Percentiles rank a stretch among this genome's conserved stretches.
phyloP scores from a whole-genome alignment of 2,329 filamentous ascomycete genomes.

The Thelonectria rubi region DNA sequence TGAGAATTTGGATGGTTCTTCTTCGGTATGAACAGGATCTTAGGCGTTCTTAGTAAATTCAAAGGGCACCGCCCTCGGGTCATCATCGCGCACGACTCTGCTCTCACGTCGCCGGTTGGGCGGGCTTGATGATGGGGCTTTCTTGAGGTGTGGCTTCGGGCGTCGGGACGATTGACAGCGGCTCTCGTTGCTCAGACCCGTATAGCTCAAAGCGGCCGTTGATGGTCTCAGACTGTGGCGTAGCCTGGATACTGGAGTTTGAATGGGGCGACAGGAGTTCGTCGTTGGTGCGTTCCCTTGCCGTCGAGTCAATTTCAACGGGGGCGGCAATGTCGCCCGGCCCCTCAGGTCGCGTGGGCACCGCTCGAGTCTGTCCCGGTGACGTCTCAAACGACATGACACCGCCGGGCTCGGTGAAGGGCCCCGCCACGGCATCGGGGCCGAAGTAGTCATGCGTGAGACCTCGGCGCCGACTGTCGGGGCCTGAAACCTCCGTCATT shows the following conservation, averaged over 20 bases:
- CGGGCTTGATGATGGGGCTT: conserved; percentile 28
- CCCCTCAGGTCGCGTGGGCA: conserved; percentile 55
- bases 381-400: conserved; percentile 38
- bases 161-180: conserved; percentile 39
- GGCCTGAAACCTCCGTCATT: conserved; percentile 48
- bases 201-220: conserved; percentile 56
- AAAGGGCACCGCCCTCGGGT: conserved; percentile 29
- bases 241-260: conserved; percentile 32
- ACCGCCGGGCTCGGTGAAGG: conserved; percentile 53
- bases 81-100: conserved; percentile 17
- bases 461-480: conserved; percentile 42
- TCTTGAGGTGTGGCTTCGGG: conserved; percentile 36
- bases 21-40: conserved; percentile 38
- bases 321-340: conserved; percentile 61
- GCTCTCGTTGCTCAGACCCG: conserved; percentile 46
- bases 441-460: conserved; percentile 56
- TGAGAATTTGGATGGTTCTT: conserved; percentile 36
- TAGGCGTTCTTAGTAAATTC: conserved; percentile 43
- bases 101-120: conserved; percentile 17
- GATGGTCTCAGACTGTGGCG: conserved; percentile 41
- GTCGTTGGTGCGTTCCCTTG: conserved; percentile 26
- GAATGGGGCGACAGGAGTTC: conserved; percentile 33
- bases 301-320: conserved; percentile 62
- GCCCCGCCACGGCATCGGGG: conserved; percentile 55
- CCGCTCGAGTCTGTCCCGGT: conserved; percentile 49